These are phyloP conservation scores for Leccinum rimulosum DNA, from an alignment of 768 basidiomycete genomes.

Conservation along the genomic window DNA sequence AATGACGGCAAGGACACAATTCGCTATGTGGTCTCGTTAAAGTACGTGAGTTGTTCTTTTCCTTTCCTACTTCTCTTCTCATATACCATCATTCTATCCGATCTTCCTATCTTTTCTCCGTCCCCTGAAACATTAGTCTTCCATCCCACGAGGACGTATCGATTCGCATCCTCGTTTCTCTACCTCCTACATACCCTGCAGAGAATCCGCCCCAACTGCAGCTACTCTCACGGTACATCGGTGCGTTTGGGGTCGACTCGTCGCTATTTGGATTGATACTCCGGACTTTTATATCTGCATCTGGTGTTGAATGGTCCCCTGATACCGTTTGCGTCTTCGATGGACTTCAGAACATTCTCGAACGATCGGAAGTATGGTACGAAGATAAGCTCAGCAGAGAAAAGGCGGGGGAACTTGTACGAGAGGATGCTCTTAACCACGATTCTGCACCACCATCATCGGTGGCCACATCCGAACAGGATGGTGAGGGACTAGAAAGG, in stretches of 20 bases:
- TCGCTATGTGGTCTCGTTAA: conserved; percentile 64
- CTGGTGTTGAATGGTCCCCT: conserved; percentile 73
- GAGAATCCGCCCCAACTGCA: conserved; percentile 77
- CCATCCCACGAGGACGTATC: conserved; percentile 51
- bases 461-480: neutral
- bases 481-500: conserved; percentile 3
- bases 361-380: conserved; percentile 69
- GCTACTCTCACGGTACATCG: conserved; percentile 80
- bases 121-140: conserved; percentile 38
- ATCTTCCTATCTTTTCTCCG: neutral
- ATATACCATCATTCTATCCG: neutral
- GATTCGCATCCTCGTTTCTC: conserved; percentile 55
- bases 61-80: neutral
- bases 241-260: conserved; percentile 72
- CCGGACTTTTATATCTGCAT: conserved; percentile 75
- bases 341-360: conserved; percentile 73
- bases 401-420: conserved; percentile 50
- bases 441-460: conserved; percentile 14
- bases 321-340: conserved; percentile 85
- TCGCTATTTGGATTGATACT: conserved; percentile 73
- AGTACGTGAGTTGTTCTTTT: conserved; percentile 42
- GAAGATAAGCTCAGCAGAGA: conserved; percentile 58
- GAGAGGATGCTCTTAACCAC: conserved; percentile 47
- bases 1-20: conserved; percentile 37
- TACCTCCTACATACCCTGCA: conserved; percentile 61